These are phyloP conservation scores for Paralagenidium karlingii DNA, from an alignment of 352 stramenopile species.

Conservation along the genomic window DNA sequence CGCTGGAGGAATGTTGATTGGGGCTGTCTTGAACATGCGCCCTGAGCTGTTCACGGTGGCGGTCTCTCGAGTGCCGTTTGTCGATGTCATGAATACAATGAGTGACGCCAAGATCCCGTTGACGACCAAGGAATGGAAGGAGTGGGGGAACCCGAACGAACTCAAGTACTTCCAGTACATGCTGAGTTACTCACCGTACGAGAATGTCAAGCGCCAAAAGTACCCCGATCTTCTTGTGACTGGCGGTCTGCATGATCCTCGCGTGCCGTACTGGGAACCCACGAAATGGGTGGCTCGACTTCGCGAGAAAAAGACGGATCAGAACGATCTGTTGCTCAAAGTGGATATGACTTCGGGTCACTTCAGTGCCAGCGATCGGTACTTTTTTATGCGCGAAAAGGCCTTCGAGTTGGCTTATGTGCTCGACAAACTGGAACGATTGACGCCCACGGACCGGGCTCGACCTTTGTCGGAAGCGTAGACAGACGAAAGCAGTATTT, in stretches of 20 bases:
- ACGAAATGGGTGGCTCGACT: slow-evolving; percentile 81
- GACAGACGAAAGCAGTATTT: too few species aligned
- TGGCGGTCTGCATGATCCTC: slow-evolving; percentile 81
- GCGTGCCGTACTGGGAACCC: slow-evolving; percentile 83
- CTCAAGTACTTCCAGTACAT: slow-evolving; percentile 91
- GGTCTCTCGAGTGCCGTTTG: slow-evolving; percentile 95
- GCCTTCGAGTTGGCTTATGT: slow-evolving; percentile 95
- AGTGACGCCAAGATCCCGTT: slow-evolving; percentile 93
- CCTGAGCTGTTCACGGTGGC: slow-evolving; percentile 92
- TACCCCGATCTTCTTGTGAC: slow-evolving; percentile 89
- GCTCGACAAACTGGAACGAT: slow-evolving; percentile 91
- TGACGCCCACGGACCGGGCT: too few species aligned
- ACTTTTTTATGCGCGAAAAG: slow-evolving; percentile 95
- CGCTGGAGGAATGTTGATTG: slow-evolving; percentile 94
- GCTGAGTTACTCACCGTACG: slow-evolving; percentile 89
- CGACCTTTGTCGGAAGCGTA: too few species aligned
- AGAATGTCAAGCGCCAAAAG: slow-evolving; percentile 82
- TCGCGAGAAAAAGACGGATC: slow-evolving; percentile 64
- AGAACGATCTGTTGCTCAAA: slow-evolving; percentile 90
- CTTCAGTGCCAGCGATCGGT: slow-evolving; percentile 93
- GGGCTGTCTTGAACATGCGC: slow-evolving; percentile 91
- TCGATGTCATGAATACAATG: slow-evolving; percentile 97
- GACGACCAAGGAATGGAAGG: slow-evolving; percentile 92
- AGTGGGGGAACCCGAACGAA: slow-evolving; percentile 99
- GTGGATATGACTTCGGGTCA: slow-evolving; percentile 94